Percentiles rank a stretch among this genome's conserved stretches.
phyloP scores from a whole-genome alignment of 2,329 filamentous ascomycete genomes.

The Fusarium luffae region DNA sequence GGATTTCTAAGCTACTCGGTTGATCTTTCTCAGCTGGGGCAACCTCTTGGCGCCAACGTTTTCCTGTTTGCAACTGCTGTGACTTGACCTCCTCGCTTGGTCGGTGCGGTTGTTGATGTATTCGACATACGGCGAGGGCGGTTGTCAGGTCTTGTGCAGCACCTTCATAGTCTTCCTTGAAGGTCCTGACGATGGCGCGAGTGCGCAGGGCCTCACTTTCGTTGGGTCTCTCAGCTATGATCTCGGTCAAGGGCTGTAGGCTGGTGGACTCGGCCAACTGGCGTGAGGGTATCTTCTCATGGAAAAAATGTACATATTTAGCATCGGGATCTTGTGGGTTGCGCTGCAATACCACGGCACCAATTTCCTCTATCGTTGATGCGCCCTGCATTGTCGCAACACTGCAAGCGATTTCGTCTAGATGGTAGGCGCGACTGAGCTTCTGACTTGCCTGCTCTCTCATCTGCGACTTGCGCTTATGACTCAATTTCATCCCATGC shows the following conservation, averaged over 20 bases:
- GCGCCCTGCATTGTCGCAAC: slow-evolving; percentile 86
- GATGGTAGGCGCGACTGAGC: slow-evolving; percentile 78
- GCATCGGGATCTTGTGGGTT: slow-evolving; percentile 76
- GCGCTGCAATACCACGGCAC: slow-evolving; percentile 76
- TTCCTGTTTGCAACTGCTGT: slow-evolving; percentile 45
- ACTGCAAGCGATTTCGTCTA: slow-evolving; percentile 86
- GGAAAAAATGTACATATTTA: slow-evolving; percentile 92
- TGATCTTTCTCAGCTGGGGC: slow-evolving; percentile 62
- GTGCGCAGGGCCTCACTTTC: slow-evolving; percentile 77
- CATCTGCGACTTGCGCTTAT: slow-evolving; percentile 81
- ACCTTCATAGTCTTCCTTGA: slow-evolving; percentile 78
- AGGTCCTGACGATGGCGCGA: slow-evolving; percentile 77
- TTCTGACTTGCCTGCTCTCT: slow-evolving; percentile 83
- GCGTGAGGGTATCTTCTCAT: slow-evolving; percentile 85
- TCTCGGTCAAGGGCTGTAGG: slow-evolving; percentile 72
- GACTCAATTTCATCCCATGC: slow-evolving; percentile 74
- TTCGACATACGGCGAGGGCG: slow-evolving; percentile 67
- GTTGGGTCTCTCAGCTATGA: slow-evolving; percentile 71
- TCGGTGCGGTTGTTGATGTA: slow-evolving; percentile 64
- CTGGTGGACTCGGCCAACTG: slow-evolving; percentile 79
- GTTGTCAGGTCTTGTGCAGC: slow-evolving; percentile 77
- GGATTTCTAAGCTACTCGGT: slow-evolving; percentile 78
- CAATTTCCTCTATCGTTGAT: slow-evolving; percentile 81
- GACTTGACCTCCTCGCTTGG: slow-evolving; percentile 62
- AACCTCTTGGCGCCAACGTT: slow-evolving; percentile 49